phyloP scores from a whole-genome alignment of 148 eudicot genomes.

The Camellia lanceoleosa region DNA sequence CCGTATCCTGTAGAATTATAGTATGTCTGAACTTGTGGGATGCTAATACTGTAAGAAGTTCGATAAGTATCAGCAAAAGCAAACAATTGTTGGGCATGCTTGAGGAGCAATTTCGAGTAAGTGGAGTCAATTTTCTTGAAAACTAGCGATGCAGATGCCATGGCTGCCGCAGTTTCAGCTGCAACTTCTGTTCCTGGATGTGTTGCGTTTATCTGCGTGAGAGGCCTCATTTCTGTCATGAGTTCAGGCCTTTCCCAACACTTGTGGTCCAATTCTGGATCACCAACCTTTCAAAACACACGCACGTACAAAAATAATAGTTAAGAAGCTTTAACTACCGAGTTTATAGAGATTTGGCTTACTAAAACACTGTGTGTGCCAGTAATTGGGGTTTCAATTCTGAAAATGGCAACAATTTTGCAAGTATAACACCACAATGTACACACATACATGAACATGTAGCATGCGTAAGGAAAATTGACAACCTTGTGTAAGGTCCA shows the following conservation, averaged over 20 bases:
- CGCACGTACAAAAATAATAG: not conserved
- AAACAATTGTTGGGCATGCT: constrained; percentile 63
- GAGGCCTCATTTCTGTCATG: constrained; percentile 56
- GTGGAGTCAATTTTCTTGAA: constrained; percentile 45
- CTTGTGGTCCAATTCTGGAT: constrained; percentile 68
- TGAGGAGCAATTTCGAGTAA: constrained; percentile 53
- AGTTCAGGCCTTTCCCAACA: constrained; percentile 85
- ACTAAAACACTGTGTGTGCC: no score
- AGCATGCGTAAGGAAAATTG: no score
- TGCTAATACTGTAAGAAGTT: constrained; percentile 61
- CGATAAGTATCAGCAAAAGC: constrained; percentile 56
- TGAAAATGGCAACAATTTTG: no score
- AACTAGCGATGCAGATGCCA: constrained; percentile 87
- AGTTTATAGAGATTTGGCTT: no score
- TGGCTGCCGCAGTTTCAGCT: constrained; percentile 85
- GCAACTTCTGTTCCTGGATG: constrained; percentile 84
- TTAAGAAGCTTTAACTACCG: no score
- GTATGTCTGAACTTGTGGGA: constrained; percentile 56
- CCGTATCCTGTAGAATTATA: constrained; percentile 72
- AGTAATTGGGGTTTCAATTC: no score
- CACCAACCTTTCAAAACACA: constrained; percentile 59
- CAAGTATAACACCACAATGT: no score
- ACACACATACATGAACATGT: no score
- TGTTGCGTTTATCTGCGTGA: constrained; percentile 53
- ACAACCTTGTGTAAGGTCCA: no score